Evolutionary conservation across 352 stramenopile species (phyloP).

Genomic region (Globisporangium solare): DNA sequence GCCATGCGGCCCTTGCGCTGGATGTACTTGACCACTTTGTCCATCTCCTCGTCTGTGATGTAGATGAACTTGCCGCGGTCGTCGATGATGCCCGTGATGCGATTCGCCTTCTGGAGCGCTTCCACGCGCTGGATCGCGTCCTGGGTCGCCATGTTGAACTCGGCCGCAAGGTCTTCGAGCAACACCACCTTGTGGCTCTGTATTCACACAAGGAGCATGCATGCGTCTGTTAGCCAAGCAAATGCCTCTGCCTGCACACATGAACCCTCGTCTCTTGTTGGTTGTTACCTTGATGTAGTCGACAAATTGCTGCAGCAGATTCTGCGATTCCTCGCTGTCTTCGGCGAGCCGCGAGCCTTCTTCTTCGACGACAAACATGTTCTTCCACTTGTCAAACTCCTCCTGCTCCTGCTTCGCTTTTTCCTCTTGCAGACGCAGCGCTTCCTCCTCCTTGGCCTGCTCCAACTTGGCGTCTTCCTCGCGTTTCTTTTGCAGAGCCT

Average conservation of each 20-base stretch:
- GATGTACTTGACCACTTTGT: constrained; percentile 68
- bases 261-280: too few species aligned
- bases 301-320: constrained; percentile 63
- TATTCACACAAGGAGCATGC: not conserved
- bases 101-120: constrained; percentile 42
- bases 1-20: constrained; percentile 56
- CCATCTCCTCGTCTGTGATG: constrained; percentile 76
- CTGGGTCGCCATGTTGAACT: constrained; percentile 64
- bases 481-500: constrained; percentile 49
- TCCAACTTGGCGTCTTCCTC: constrained; percentile 50
- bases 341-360: constrained; percentile 43
- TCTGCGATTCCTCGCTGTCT: constrained; percentile 61
- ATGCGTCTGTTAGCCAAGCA: not conserved
- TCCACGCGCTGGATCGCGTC: constrained; percentile 64
- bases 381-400: constrained; percentile 77
- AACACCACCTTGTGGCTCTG: constrained; percentile 70
- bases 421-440: constrained; percentile 36
- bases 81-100: constrained; percentile 69
- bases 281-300: constrained; percentile 58
- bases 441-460: constrained; percentile 38
- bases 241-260: not conserved
- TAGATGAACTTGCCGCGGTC: constrained; percentile 82
- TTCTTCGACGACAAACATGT: constrained; percentile 70
- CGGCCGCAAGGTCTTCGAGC: constrained; percentile 62
- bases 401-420: constrained; percentile 62